Evolutionary conservation across 345 rosid species (phyloP).

Genomic region (Sisymbrium irio): DNA sequence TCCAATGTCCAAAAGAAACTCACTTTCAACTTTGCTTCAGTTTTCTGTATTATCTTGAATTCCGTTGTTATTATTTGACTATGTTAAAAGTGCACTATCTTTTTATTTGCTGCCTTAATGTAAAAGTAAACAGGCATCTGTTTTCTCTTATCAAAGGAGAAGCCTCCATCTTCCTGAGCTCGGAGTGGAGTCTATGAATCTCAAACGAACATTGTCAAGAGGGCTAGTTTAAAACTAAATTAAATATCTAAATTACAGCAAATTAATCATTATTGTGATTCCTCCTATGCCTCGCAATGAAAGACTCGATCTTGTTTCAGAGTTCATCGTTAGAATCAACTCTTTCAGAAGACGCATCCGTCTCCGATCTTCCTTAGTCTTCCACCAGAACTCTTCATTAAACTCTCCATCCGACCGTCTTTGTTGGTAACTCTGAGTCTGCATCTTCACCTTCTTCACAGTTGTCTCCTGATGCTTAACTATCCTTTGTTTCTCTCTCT

Average conservation of each 20-base stretch:
- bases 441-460: constrained; percentile 4
- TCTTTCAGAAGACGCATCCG: constrained; percentile 38
- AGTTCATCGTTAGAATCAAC: constrained; percentile 65
- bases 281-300: constrained; percentile 79
- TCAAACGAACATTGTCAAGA: too few species aligned
- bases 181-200: too few species aligned
- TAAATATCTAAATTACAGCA: constrained; percentile 30
- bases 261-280: constrained; percentile 49
- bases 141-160: too few species aligned
- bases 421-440: constrained; percentile 34
- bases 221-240: too few species aligned
- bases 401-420: constrained; percentile 45
- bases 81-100: too few species aligned
- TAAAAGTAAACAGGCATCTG: too few species aligned
- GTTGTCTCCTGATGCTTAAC: constrained; percentile 3
- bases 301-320: constrained; percentile 55
- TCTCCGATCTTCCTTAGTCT: constrained; percentile 44
- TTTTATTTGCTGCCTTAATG: too few species aligned
- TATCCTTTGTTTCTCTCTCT: not conserved
- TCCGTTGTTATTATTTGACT: too few species aligned
- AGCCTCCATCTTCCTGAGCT: too few species aligned
- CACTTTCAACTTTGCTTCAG: too few species aligned
- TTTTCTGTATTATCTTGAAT: too few species aligned
- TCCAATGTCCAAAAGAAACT: too few species aligned
- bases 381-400: constrained; percentile 25